These are phyloP conservation scores for Cryptococcus sp. DNA, from an alignment of 1,284 basidiomycete genomes.

Conservation along the genomic window DNA sequence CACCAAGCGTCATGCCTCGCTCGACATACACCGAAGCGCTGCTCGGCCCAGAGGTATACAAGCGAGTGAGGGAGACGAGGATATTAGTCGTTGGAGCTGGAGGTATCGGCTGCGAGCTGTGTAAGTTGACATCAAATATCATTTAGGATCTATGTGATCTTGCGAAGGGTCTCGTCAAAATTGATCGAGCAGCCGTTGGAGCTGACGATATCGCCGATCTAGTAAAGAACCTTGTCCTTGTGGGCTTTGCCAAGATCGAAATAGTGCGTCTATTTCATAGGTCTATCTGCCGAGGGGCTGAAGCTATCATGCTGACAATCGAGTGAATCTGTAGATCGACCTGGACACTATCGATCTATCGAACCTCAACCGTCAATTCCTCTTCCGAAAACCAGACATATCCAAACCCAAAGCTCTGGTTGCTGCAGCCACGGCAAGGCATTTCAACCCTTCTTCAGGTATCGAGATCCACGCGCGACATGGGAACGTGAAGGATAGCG, in stretches of 20 bases:
- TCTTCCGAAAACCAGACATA: constrained; percentile 96
- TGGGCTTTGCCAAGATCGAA: constrained; percentile 90
- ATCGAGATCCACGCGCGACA: constrained; percentile 87
- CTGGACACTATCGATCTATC: constrained; percentile 98
- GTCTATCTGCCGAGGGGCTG: background rate
- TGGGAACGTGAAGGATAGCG: constrained; percentile 91
- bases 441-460: constrained; percentile 75
- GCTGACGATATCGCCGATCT: constrained; percentile 19
- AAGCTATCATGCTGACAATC: background rate
- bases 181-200: background rate
- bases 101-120: constrained; percentile 94
- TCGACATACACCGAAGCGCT: constrained; percentile 57
- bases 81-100: constrained; percentile 93
- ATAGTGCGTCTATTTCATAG: constrained; percentile 47
- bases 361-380: constrained; percentile 95
- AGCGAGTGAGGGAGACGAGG: constrained; percentile 59
- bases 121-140: constrained; percentile 58
- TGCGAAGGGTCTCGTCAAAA: background rate
- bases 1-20: constrained; percentile 31
- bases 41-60: constrained; percentile 68
- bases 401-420: constrained; percentile 95
- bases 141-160: background rate
- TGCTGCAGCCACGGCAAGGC: constrained; percentile 81
- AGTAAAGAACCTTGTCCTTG: constrained; percentile 96
- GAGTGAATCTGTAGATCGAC: constrained; percentile 65